A percentile compares a stretch with the other conserved stretches of the same genome.
These are phyloP conservation scores for Trichoderma orchidacearum DNA, from an alignment of 495 filamentous ascomycete genomes.

Conservation along the genomic window DNA sequence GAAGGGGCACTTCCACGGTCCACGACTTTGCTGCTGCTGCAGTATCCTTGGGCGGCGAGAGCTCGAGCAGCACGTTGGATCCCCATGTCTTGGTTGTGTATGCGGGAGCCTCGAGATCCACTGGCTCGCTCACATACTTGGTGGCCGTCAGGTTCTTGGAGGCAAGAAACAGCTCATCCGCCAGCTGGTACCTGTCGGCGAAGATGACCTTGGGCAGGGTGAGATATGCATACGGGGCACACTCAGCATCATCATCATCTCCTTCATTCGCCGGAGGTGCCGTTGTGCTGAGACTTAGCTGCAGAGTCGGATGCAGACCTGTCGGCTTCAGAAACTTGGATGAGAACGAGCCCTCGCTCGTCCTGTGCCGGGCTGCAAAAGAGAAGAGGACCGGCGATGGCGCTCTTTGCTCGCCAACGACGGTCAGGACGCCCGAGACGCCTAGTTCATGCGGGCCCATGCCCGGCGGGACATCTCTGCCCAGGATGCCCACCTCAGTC, in stretches of 20 bases:
- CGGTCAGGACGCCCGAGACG: conserved; percentile 65
- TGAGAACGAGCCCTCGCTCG: conserved; percentile 34
- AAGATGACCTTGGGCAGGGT: conserved; percentile 79
- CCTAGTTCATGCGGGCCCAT: conserved; percentile 57
- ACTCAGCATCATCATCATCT: conserved; percentile 27
- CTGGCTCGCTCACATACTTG: conserved; percentile 57
- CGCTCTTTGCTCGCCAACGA: conserved; percentile 60
- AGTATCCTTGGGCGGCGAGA: conserved; percentile 36
- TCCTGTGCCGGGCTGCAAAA: conserved; percentile 74
- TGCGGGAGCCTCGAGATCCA: conserved; percentile 85
- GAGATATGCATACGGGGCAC: conserved; percentile 69
- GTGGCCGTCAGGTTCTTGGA: conserved; percentile 63
- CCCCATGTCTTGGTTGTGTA: conserved; percentile 74
- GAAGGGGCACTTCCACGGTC: conserved; percentile 71
- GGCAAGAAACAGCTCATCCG: conserved; percentile 25
- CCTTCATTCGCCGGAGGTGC: conserved; percentile 23
- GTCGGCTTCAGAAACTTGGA: conserved; percentile 51
- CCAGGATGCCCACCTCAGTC: conserved; percentile 76
- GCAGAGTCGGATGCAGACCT: conserved; percentile 80
- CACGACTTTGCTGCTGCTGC: conserved; percentile 27
- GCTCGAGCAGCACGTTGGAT: conserved; percentile 61
- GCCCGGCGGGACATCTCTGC: conserved; percentile 42
- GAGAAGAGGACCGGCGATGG: conserved; percentile 64
- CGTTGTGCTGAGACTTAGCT: conserved; percentile 34
- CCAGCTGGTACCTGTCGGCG: conserved; percentile 59